Conservation (phyloP, 441 rosid species). For the Lepidium campestre region DNA sequence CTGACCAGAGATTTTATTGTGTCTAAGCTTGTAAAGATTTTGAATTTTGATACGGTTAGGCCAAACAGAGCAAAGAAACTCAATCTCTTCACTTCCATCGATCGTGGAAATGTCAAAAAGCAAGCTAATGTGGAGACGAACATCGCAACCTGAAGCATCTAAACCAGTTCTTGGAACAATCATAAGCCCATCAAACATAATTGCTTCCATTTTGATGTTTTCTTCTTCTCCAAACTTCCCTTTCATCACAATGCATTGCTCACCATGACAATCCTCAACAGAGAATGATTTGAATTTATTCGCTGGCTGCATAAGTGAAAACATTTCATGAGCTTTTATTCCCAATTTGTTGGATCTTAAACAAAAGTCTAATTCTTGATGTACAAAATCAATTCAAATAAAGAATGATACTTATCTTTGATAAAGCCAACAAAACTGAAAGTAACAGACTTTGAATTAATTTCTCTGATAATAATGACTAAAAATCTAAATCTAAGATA, state of each 20-base stretch:
- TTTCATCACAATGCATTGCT: slow-evolving; percentile 49
- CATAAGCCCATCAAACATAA: slow-evolving; percentile 61
- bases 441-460: background rate
- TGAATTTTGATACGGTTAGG: slow-evolving; percentile 58
- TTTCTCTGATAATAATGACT: background rate
- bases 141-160: slow-evolving; percentile 40
- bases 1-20: slow-evolving; percentile 25
- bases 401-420: background rate
- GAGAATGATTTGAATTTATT: slow-evolving; percentile 47
- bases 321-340: background rate
- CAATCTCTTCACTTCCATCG: slow-evolving; percentile 33
- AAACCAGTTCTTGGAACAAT: slow-evolving; percentile 37
- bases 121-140: slow-evolving; percentile 51
- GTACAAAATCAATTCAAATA: background rate
- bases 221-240: slow-evolving; percentile 38
- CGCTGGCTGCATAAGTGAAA: slow-evolving; percentile 31
- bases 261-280: slow-evolving; percentile 52
- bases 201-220: slow-evolving; percentile 48
- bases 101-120: slow-evolving; percentile 46
- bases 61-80: slow-evolving; percentile 68
- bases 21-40: slow-evolving; percentile 39
- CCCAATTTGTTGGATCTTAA: background rate
- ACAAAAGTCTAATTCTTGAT: background rate
- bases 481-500: background rate
- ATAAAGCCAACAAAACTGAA: too few relatives aligned